A percentile compares a stretch with the other conserved stretches of the same genome.
Evolutionary conservation across 2,329 filamentous ascomycete species (phyloP).

Genomic region (Hypocrella siamensis): DNA sequence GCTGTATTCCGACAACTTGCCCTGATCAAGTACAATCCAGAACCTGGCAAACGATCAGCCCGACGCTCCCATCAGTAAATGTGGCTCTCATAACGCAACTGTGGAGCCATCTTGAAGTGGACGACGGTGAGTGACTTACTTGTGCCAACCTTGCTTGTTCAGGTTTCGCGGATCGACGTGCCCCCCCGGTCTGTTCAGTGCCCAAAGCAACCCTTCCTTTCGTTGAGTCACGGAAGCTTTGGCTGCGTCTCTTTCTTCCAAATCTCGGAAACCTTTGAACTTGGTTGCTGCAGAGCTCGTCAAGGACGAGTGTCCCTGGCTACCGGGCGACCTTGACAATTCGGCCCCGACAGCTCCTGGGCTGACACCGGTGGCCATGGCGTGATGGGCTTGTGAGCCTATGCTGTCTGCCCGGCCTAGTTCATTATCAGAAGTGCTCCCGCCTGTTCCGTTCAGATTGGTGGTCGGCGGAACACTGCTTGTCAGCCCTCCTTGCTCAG

Average conservation of each 20-base stretch:
- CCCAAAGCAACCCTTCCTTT: slow-evolving; percentile 92
- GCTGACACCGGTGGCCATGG: slow-evolving; percentile 26
- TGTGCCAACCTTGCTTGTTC: slow-evolving; percentile 98
- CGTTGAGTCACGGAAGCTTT: slow-evolving; percentile 43
- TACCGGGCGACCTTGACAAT: slow-evolving; percentile 41
- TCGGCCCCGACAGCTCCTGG: slow-evolving; percentile 20
- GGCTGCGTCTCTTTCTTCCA: slow-evolving; percentile 66
- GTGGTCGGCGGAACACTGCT: slow-evolving; percentile 15
- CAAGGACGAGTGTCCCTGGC: slow-evolving; percentile 26
- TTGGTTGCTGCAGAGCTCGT: slow-evolving; percentile 39
- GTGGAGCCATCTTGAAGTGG: background rate
- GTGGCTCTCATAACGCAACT: background rate
- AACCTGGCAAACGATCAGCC: slow-evolving; percentile 43
- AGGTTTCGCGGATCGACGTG: slow-evolving; percentile 91
- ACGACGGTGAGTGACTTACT: slow-evolving; percentile 42
- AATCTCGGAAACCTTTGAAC: slow-evolving; percentile 84
- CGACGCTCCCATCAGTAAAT: too few relatives aligned
- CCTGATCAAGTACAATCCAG: slow-evolving; percentile 96
- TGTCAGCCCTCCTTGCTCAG: slow-evolving; percentile 38
- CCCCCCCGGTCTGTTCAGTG: slow-evolving; percentile 77
- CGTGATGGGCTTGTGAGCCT: slow-evolving; percentile 46
- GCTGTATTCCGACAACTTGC: slow-evolving; percentile 92
- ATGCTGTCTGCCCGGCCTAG: slow-evolving; percentile 61
- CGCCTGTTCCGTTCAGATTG: slow-evolving; percentile 27
- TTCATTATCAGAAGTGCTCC: slow-evolving; percentile 48